Evolutionary conservation across 2,329 filamentous ascomycete genomes (phyloP).

Genomic region (Fusarium temperatum): DNA sequence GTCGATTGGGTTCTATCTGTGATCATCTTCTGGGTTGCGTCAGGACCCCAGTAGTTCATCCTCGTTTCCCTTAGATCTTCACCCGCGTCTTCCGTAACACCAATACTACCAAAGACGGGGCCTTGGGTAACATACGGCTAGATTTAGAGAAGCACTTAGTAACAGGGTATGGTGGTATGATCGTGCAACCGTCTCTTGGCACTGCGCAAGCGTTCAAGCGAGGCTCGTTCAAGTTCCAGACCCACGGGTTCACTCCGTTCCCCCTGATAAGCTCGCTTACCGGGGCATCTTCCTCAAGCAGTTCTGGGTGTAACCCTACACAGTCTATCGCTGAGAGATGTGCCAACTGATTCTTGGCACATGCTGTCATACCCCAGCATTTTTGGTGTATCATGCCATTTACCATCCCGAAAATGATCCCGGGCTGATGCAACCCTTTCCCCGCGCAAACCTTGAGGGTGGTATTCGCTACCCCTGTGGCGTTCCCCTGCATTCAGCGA

Average conservation of each 20-base stretch:
- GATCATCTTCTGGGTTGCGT: not conserved
- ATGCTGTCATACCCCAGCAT: not conserved
- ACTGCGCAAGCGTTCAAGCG: not conserved
- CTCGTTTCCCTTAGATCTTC: not conserved
- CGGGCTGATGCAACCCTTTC: not conserved
- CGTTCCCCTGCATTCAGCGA: not conserved
- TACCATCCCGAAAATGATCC: not conserved
- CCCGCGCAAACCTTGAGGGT: not conserved
- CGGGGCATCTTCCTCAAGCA: not conserved
- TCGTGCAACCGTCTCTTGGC: not conserved
- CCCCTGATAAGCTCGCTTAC: not conserved
- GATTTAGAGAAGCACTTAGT: not conserved
- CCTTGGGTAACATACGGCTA: not conserved
- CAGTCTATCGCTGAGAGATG: not conserved
- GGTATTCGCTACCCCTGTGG: not conserved
- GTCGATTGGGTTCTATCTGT: not conserved
- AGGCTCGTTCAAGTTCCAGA: not conserved
- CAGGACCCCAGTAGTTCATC: not conserved
- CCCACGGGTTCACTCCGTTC: not conserved
- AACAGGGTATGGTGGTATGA: not conserved
- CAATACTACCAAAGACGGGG: not conserved
- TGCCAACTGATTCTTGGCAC: not conserved
- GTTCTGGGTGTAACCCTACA: not conserved
- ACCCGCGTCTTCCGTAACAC: not conserved
- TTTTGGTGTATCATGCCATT: not conserved